A percentile compares a stretch with the other conserved stretches of the same genome.
Conservation (phyloP, 768 basidiomycete genomes). For the Dictyophora rubrovolvata region DNA sequence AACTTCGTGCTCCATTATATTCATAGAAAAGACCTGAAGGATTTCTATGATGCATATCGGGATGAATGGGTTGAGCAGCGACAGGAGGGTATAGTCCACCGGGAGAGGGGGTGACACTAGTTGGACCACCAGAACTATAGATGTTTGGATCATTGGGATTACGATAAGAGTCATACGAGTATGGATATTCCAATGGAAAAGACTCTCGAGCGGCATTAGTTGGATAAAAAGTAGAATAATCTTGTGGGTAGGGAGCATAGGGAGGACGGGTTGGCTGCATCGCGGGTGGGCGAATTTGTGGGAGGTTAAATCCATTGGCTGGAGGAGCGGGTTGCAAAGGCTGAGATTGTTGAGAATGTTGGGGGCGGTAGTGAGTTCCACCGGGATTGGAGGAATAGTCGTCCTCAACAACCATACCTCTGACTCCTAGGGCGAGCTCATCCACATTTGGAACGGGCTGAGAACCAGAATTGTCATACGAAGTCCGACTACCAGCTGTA, state of each 20-base stretch:
- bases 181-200: conserved; percentile 37
- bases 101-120: conserved; percentile 29
- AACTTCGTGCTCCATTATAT: conserved; percentile 38
- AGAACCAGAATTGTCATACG: conserved; percentile 24
- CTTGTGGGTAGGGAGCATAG: conserved; percentile 44
- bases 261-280: conserved; percentile 30
- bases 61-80: conserved; percentile 32
- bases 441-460: conserved; percentile 34
- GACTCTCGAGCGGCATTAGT: conserved; percentile 37
- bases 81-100: conserved; percentile 41
- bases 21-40: conserved; percentile 52
- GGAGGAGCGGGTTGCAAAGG: conserved; percentile 21
- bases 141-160: conserved; percentile 34
- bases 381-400: conserved; percentile 30
- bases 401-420: conserved; percentile 53
- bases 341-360: conserved; percentile 18
- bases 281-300: conserved; percentile 32
- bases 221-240: conserved; percentile 50
- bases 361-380: conserved; percentile 26
- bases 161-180: conserved; percentile 39
- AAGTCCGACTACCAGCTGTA: conserved; percentile 20
- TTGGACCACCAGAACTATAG: conserved; percentile 35
- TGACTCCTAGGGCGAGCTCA: conserved; percentile 46
- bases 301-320: conserved; percentile 17
- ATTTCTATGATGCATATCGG: conserved; percentile 32